Conservation (phyloP, 73 alveolate genomes). For the Halteria grandinella region DNA sequence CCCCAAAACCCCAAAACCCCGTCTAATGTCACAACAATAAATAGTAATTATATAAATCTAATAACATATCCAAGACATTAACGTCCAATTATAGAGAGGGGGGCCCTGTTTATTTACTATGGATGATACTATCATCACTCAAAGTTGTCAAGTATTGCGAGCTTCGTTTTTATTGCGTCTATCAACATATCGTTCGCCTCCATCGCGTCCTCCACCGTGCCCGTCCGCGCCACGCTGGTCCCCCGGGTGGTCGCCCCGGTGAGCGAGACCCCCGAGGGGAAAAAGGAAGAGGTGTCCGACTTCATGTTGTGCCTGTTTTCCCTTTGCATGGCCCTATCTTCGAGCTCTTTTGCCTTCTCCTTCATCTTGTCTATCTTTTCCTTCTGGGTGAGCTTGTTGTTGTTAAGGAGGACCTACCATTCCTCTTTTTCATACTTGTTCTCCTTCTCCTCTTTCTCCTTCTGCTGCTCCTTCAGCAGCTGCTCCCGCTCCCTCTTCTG, state of each 20-base stretch:
- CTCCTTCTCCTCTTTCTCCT: neutral
- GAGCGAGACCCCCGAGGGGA: no score
- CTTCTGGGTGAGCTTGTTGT: conserved; percentile 11
- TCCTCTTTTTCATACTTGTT: conserved; percentile 2
- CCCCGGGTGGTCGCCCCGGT: no score
- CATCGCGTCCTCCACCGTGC: conserved; percentile 65
- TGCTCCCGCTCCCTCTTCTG: conserved; percentile 46
- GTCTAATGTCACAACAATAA: no score
- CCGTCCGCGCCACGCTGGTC: no score
- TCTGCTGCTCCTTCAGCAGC: neutral
- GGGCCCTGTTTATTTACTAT: no score
- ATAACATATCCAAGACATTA: no score
- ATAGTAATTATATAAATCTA: no score
- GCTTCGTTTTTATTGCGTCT: conserved; percentile 65
- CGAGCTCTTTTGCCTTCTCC: conserved; percentile 64
- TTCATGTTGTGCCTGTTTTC: no score
- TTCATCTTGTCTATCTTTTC: conserved; percentile 28
- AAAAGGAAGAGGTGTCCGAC: no score
- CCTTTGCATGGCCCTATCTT: conserved; percentile 27
- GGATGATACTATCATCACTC: neutral
- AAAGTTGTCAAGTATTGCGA: conserved; percentile 58
- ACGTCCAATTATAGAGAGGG: no score
- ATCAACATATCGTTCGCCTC: conserved; percentile 69
- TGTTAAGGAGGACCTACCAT: conserved; percentile 14
- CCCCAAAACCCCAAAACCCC: no score